Evolutionary conservation across 139 green algal species (phyloP), one percentile per base, ranked within the genome.

Genomic region (Gonium pectorale): DNA sequence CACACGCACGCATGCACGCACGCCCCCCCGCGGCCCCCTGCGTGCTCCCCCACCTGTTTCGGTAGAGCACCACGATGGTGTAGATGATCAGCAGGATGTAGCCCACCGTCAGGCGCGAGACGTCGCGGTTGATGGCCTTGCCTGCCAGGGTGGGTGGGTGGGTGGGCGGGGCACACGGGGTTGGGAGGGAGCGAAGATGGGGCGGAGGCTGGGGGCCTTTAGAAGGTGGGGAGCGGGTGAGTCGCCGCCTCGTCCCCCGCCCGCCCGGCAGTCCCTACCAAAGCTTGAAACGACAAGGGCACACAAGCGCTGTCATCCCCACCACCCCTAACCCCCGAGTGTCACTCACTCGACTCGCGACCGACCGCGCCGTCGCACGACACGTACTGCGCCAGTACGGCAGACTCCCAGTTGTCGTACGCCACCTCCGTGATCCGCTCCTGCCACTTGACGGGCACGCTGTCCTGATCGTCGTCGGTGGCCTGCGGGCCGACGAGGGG

Each of bases 81-180:
- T 84, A 88, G 60, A 46, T 6, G 17, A 80, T 44, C 7, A 88
- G 43, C 29, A 88, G 83, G 24, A 73, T 56, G 38, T 81, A 88
- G 29, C 83, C 83, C 5, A 88, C 66, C 0, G 56, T 62, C 15
- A 88, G 59, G 3, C 67, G 38, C 9, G 2, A 21, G 26, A 88
- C 66, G 60, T 88, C 83, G 1, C 22, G 52, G 52, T 84, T 44
- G 35, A 84, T 80, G 22, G 54, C 43, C 38, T 85, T 43, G 35
- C 63, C 68, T 69, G 69, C 38, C 27, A 5, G 33, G 5, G 35
- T 8, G n/a, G n/a, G n/a, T n/a, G 60, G 17, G n/a, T n/a, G n/a
- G n/a, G n/a, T n/a, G n/a, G n/a, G n/a, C n/a, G n/a, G n/a, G n/a
- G n/a, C n/a, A n/a, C n/a, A 62, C 21, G 9, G 9, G 9, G 52